These are phyloP conservation scores for Colletotrichum liriopes DNA, from an alignment of 2,329 filamentous ascomycete genomes.

Conservation along the genomic window DNA sequence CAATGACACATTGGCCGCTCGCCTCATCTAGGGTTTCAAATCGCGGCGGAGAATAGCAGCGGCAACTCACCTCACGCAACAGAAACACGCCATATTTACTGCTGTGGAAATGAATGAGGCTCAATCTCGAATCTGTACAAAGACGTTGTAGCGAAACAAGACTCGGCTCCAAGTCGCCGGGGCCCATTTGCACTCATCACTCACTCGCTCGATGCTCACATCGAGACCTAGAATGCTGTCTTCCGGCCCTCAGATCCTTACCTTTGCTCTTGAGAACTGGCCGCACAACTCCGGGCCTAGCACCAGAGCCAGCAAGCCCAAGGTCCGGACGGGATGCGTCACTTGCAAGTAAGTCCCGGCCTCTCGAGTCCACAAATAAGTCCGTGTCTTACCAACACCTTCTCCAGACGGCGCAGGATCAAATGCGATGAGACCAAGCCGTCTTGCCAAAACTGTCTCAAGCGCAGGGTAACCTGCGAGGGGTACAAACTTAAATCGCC, in stretches of 20 bases:
- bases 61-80: not conserved
- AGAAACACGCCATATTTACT: not conserved
- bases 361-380: not conserved
- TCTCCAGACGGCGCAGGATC: conserved; percentile 25
- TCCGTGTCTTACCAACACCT: not conserved
- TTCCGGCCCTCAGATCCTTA: conserved; percentile 25
- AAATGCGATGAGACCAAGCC: conserved; percentile 39
- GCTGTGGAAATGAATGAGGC: not conserved
- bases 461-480: conserved; percentile 28
- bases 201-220: not conserved
- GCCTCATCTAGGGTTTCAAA: not conserved
- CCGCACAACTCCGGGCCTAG: conserved; percentile 25
- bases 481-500: conserved; percentile 28
- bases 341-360: conserved; percentile 39
- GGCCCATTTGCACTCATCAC: not conserved
- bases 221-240: conserved; percentile 10
- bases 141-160: not conserved
- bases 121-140: not conserved
- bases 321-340: conserved; percentile 43
- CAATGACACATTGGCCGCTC: not conserved
- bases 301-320: conserved; percentile 42
- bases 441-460: conserved; percentile 32
- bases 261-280: conserved; percentile 37
- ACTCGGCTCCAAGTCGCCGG: not conserved
- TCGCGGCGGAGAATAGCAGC: not conserved